Conservation (phyloP, 2,329 filamentous ascomycete genomes). For the Sporothrix pallida region DNA sequence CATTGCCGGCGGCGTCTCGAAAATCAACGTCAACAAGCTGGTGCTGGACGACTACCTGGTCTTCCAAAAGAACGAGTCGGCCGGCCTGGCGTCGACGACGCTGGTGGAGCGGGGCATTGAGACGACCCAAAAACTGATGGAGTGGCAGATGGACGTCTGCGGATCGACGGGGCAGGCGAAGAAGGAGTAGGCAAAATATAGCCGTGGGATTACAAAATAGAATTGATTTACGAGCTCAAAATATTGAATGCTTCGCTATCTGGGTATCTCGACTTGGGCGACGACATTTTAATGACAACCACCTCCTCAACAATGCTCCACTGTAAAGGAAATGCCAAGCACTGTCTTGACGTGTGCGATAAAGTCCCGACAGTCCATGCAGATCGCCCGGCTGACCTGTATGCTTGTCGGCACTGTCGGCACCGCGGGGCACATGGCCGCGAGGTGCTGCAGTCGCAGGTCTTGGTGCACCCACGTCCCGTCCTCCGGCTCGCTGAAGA, state of each 20-base stretch:
- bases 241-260: background rate
- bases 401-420: conserved; percentile 12
- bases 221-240: conserved; percentile 7
- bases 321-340: conserved; percentile 12
- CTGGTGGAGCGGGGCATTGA: conserved; percentile 55
- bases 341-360: conserved; percentile 7
- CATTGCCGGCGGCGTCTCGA: conserved; percentile 58
- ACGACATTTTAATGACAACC: background rate
- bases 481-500: conserved; percentile 14
- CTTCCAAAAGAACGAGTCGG: conserved; percentile 27
- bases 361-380: conserved; percentile 10
- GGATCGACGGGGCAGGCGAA: conserved; percentile 51
- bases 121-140: conserved; percentile 50
- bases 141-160: conserved; percentile 56
- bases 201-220: background rate
- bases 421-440: conserved; percentile 6
- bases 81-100: conserved; percentile 42
- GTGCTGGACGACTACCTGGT: conserved; percentile 28
- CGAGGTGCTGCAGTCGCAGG: conserved; percentile 8
- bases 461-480: conserved; percentile 8
- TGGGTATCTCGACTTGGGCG: too few species aligned
- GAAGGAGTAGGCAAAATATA: background rate
- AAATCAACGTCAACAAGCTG: conserved; percentile 60
- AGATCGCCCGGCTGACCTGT: conserved; percentile 16
- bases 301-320: conserved; percentile 14